phyloP scores from a whole-genome alignment of 2,329 filamentous ascomycete species.

The Bipolaris bicolor region DNA sequence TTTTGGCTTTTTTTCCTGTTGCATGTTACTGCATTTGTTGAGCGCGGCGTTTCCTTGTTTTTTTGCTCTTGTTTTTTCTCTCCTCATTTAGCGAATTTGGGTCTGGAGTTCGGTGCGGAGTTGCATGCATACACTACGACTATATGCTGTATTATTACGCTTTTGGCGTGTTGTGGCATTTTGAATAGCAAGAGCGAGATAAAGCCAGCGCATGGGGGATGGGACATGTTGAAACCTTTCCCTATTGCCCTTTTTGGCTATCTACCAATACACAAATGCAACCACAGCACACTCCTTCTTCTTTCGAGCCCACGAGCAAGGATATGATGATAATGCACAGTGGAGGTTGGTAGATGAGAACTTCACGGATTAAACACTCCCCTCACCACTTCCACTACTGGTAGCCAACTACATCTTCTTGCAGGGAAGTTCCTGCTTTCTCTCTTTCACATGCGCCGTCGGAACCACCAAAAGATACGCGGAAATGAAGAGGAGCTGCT shows the following conservation, averaged over 20 bases:
- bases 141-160: not conserved
- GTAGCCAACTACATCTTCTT: too few relatives aligned
- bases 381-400: too few relatives aligned
- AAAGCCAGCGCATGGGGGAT: not conserved
- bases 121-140: slow-evolving; percentile 7
- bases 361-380: too few relatives aligned
- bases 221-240: too few relatives aligned
- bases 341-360: too few relatives aligned
- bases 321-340: too few relatives aligned
- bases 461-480: not conserved
- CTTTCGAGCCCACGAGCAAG: too few relatives aligned
- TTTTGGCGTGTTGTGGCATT: not conserved
- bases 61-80: not conserved
- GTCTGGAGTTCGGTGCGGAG: slow-evolving; percentile 2
- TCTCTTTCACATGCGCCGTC: not conserved
- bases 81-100: not conserved
- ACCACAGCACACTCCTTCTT: not conserved
- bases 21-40: slow-evolving; percentile 15
- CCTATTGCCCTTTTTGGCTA: not conserved
- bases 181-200: slow-evolving; percentile 7
- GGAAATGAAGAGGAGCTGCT: slow-evolving; percentile 4
- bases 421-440: not conserved
- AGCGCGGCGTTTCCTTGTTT: slow-evolving; percentile 22
- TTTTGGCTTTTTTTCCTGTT: slow-evolving; percentile 3
- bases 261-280: not conserved